phyloP scores from a whole-genome alignment of 106 monocot species.

The Amphibolis antarctica region DNA sequence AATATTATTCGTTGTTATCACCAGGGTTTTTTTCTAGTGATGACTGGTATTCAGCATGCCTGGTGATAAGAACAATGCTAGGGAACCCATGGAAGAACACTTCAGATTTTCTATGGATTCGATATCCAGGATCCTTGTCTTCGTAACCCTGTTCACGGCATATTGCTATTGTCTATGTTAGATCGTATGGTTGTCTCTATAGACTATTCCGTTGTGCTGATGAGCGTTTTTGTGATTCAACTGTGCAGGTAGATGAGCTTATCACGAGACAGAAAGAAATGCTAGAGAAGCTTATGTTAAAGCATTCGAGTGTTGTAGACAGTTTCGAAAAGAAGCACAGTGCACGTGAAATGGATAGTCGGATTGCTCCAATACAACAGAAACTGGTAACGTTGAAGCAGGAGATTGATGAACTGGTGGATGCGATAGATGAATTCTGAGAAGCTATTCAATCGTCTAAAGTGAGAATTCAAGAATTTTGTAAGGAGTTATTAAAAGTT shows the following conservation, averaged over 20 bases:
- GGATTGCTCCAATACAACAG: conserved; percentile 55
- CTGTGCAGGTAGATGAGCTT: conserved; percentile 67
- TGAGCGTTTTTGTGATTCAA: neutral
- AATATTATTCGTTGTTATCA: no score
- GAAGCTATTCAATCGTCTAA: neutral
- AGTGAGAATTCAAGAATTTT: neutral
- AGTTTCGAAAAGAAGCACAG: conserved; percentile 74
- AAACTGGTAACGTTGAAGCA: conserved; percentile 53
- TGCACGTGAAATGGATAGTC: conserved; percentile 63
- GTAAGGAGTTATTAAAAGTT: neutral
- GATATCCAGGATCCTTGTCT: no score
- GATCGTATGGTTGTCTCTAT: neutral
- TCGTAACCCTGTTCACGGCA: neutral
- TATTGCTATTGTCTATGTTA: neutral
- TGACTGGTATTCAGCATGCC: no score
- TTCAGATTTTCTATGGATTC: no score
- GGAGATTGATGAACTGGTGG: conserved; percentile 73
- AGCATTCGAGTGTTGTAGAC: conserved; percentile 65
- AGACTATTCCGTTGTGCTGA: no score
- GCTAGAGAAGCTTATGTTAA: conserved; percentile 73
- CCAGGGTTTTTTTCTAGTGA: no score
- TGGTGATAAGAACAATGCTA: no score
- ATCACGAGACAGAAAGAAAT: conserved; percentile 77
- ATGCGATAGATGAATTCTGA: conserved; percentile 55
- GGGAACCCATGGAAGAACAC: no score